Evolutionary conservation across 441 rosid genomes (phyloP).

Genomic region (Cnidoscolus chayamansa): DNA sequence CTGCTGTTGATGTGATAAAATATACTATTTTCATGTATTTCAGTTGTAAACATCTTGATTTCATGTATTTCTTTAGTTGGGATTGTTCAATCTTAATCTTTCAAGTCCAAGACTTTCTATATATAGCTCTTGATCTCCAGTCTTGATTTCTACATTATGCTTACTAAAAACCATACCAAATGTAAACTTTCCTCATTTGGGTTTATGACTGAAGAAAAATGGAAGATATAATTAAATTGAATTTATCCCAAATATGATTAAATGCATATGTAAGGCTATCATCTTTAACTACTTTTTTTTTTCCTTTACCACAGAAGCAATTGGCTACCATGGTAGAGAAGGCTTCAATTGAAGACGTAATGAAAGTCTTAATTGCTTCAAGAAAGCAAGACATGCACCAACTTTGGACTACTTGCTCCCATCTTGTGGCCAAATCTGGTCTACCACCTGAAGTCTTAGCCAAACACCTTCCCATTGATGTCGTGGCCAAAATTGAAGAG

Average conservation of each 20-base stretch:
- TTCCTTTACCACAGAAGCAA: conserved; percentile 60
- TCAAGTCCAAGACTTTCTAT: conserved; percentile 31
- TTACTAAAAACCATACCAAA: conserved; percentile 28
- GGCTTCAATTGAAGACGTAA: conserved; percentile 93
- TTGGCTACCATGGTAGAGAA: conserved; percentile 91
- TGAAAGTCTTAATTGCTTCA: conserved; percentile 93
- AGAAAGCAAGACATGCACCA: conserved; percentile 97
- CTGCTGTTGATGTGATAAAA: no score
- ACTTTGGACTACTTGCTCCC: conserved; percentile 94
- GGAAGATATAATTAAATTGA: no score
- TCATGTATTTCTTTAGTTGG: conserved; percentile 41
- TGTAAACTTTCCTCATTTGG: conserved; percentile 52
- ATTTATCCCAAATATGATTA: no score
- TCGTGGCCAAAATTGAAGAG: conserved; percentile 88
- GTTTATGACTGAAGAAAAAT: background rate
- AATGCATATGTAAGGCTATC: background rate
- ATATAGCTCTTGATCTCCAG: conserved; percentile 39
- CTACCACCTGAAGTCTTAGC: conserved; percentile 86
- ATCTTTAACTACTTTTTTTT: background rate
- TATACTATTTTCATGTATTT: conserved; percentile 6
- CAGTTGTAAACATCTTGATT: conserved; percentile 28
- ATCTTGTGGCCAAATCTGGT: conserved; percentile 95
- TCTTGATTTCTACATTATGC: conserved; percentile 48
- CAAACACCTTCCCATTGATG: conserved; percentile 83
- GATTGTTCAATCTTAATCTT: conserved; percentile 19